Base-by-base conservation (phyloP, 2,329 filamentous ascomycete species). In the Akanthomyces lecanii region DNA sequence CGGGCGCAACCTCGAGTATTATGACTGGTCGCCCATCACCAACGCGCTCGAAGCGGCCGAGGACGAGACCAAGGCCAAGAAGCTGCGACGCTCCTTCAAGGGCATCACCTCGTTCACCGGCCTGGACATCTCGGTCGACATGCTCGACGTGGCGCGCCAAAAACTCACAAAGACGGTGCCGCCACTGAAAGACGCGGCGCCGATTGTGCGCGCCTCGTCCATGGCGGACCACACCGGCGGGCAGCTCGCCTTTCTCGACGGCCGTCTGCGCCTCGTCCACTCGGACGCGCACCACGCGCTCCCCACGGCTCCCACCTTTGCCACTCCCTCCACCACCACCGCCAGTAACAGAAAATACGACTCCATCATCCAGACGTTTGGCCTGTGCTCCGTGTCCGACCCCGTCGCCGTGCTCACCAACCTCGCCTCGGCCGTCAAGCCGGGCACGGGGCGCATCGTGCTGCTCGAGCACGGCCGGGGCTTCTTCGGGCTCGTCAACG, bases 301-400 rank as follows among this genome's bases (percentile, higher is more conserved):
- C 1, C 81, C 81, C 1, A 61, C 71, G 5, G 73, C 77, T 64
- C 75, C 68, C 58, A 33, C 76, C 69, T n/a, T 76, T 69, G 50
- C 75, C 65, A 69, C 75, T 74, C n/a, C 45, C 33, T 12, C 50
- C 50, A n/a, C n/a, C 28, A 16, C 33, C 52, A 18, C 11, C 23
- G 3, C 4, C n/a, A 11, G 4, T 12, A 8, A 6, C n/a, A n/a
- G 18, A 12, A 54, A 61, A 11, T 89, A 88, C 74, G 86, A 89
- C 73, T 87, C 85, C 2, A 75, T 88, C 44, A 70, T 88, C 36
- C 85, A 88, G 69, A 87, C 85, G 0, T 88, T 89, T 73, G 85
- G 85, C 5, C 78, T 89, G 30, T 89, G 86, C 74, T 86, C 82
- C 68, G 85, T 87, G 3, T 76, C 77, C 5, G 81, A 87, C 69